Evolutionary conservation across 2,329 filamentous ascomycete genomes (phyloP).

Genomic region (Sordariomycetes sp.): DNA sequence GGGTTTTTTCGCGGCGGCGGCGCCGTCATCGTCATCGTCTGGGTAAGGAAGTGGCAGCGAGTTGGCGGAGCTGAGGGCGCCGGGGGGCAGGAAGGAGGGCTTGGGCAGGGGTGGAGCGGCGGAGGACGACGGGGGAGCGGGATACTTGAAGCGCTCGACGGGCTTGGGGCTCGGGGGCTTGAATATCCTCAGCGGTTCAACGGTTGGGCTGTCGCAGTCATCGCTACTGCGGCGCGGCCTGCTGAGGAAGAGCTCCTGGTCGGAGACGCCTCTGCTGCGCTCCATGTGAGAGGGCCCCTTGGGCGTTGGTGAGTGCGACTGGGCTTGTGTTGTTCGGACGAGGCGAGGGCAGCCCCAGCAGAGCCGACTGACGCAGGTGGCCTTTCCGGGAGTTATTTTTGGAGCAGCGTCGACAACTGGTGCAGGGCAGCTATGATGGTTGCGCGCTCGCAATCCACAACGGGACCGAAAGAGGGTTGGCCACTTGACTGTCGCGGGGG

Average conservation of each 20-base stretch:
- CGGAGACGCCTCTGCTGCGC: slow-evolving; percentile 50
- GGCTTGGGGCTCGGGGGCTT: slow-evolving; percentile 59
- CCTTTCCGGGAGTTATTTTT: background rate
- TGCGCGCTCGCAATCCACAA: background rate
- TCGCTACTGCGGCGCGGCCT: slow-evolving; percentile 31
- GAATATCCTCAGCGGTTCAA: slow-evolving; percentile 75
- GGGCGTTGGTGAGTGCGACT: background rate
- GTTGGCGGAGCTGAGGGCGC: slow-evolving; percentile 56
- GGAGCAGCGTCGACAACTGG: background rate
- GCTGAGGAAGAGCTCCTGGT: slow-evolving; percentile 74
- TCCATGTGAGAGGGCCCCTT: slow-evolving; percentile 21
- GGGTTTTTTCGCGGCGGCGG: slow-evolving; percentile 19
- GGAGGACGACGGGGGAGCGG: slow-evolving; percentile 25
- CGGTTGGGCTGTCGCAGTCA: slow-evolving; percentile 56
- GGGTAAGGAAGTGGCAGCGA: slow-evolving; percentile 52
- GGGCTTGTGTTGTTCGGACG: background rate
- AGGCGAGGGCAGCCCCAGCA: background rate
- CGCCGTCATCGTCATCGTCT: slow-evolving; percentile 43
- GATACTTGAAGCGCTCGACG: slow-evolving; percentile 35
- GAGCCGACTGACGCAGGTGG: background rate
- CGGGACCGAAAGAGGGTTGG: background rate
- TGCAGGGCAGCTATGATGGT: background rate
- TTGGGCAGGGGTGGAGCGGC: slow-evolving; percentile 30
- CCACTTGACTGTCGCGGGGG: background rate
- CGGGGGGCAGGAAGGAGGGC: slow-evolving; percentile 51